Evolutionary conservation across 2,329 filamentous ascomycete genomes (phyloP).

Genomic region (Onygenales sp.): DNA sequence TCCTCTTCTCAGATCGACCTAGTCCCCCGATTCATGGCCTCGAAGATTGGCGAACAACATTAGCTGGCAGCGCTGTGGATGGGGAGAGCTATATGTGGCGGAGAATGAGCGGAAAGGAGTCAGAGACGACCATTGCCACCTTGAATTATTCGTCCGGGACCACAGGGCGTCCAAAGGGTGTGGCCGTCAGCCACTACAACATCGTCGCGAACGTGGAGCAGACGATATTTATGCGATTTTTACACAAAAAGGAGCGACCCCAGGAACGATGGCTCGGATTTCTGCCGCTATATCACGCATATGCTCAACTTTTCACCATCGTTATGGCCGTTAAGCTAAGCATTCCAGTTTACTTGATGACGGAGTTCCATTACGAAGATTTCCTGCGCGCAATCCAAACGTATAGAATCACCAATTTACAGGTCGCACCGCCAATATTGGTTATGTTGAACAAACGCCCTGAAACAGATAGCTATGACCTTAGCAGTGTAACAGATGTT

Average conservation of each 20-base stretch:
- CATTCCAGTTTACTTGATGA: constrained; percentile 56
- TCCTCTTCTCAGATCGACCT: constrained; percentile 14
- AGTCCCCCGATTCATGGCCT: constrained; percentile 8
- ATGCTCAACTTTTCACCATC: constrained; percentile 35
- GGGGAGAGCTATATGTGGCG: neutral
- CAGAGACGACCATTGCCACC: constrained; percentile 26
- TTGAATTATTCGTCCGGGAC: constrained; percentile 75
- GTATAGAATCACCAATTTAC: constrained; percentile 63
- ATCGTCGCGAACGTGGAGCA: constrained; percentile 65
- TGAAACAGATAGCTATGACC: constrained; percentile 66
- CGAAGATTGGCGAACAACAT: constrained; percentile 12
- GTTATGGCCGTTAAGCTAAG: constrained; percentile 36
- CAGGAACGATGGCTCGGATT: constrained; percentile 5
- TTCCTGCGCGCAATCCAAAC: constrained; percentile 70
- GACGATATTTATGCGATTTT: constrained; percentile 27
- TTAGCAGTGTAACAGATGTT: constrained; percentile 68
- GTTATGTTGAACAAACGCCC: constrained; percentile 72
- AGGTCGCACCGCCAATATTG: constrained; percentile 75
- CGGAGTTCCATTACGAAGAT: constrained; percentile 69
- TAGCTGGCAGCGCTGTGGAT: neutral
- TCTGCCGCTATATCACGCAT: constrained; percentile 7
- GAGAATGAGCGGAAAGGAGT: neutral
- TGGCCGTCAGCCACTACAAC: constrained; percentile 75
- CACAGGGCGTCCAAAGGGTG: constrained; percentile 83
- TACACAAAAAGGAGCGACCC: neutral